Conservation (phyloP, 2,329 filamentous ascomycete genomes). For the Nothopassalora personata region DNA sequence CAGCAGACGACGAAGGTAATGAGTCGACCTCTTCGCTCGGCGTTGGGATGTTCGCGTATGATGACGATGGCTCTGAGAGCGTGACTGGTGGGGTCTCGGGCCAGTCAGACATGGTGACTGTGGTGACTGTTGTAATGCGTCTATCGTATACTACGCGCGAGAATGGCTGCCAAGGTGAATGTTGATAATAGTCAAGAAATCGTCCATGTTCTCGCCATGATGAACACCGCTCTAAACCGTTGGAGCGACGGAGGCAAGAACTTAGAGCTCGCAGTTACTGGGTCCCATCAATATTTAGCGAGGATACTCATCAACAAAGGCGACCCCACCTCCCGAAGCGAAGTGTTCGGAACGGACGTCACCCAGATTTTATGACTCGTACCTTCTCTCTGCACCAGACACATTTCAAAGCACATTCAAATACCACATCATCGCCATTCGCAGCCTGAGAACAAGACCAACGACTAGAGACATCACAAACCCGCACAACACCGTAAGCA, state of each 20-base stretch:
- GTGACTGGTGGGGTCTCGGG: background rate
- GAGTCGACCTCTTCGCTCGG: conserved; percentile 44
- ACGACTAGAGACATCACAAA: background rate
- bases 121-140: background rate
- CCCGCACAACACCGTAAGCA: conserved; percentile 39
- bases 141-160: background rate
- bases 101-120: conserved; percentile 1
- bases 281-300: no score
- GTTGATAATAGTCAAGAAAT: background rate
- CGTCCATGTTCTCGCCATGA: no score
- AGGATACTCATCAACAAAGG: no score
- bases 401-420: background rate
- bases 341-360: no score
- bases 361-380: background rate
- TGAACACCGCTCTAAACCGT: no score
- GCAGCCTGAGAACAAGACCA: background rate
- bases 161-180: background rate
- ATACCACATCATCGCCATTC: background rate
- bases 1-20: conserved; percentile 48
- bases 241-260: no score
- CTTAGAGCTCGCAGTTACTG: no score
- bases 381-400: background rate
- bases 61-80: conserved; percentile 45
- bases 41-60: conserved; percentile 45
- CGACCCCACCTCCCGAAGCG: no score